These are phyloP conservation scores for Xylaria arbuscula DNA, from an alignment of 2,329 filamentous ascomycete genomes.

Conservation along the genomic window DNA sequence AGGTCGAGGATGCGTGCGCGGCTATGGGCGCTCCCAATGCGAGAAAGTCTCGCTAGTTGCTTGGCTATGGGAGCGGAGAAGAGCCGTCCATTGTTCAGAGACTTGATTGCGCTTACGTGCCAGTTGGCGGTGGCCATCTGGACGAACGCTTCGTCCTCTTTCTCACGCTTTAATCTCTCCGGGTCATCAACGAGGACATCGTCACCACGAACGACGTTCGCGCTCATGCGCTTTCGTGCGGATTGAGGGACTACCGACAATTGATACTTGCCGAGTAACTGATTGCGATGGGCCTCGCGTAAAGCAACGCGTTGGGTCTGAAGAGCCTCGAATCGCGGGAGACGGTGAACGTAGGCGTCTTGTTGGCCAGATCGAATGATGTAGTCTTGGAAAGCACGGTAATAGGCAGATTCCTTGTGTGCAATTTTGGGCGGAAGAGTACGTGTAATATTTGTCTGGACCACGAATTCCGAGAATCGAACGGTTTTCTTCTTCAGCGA, in stretches of 20 bases:
- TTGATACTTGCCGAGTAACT: constrained; percentile 86
- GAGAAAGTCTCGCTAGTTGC: constrained; percentile 66
- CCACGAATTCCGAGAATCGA: constrained; percentile 72
- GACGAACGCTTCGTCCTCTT: constrained; percentile 81
- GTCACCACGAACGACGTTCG: constrained; percentile 78
- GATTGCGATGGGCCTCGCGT: constrained; percentile 77
- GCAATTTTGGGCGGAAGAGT: constrained; percentile 64
- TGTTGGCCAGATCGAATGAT: constrained; percentile 71
- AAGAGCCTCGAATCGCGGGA: constrained; percentile 86
- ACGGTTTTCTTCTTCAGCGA: constrained; percentile 75
- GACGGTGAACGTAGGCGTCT: constrained; percentile 87
- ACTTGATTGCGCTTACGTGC: constrained; percentile 70
- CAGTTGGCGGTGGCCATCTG: constrained; percentile 73
- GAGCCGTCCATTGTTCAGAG: constrained; percentile 72
- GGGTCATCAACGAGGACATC: constrained; percentile 72
- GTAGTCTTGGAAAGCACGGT: constrained; percentile 84
- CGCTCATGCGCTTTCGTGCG: constrained; percentile 76
- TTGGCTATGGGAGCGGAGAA: constrained; percentile 73
- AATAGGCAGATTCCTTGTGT: constrained; percentile 81
- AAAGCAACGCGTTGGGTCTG: constrained; percentile 84
- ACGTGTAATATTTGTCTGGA: constrained; percentile 59
- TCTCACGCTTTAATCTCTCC: constrained; percentile 73
- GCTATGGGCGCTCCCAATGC: constrained; percentile 60
- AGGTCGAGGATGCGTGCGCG: constrained; percentile 83
- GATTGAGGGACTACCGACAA: constrained; percentile 75